A percentile compares a stretch with the other conserved stretches of the same genome.
phyloP scores from a whole-genome alignment of 2,329 filamentous ascomycete genomes.

The Scedosporium minutisporum region DNA sequence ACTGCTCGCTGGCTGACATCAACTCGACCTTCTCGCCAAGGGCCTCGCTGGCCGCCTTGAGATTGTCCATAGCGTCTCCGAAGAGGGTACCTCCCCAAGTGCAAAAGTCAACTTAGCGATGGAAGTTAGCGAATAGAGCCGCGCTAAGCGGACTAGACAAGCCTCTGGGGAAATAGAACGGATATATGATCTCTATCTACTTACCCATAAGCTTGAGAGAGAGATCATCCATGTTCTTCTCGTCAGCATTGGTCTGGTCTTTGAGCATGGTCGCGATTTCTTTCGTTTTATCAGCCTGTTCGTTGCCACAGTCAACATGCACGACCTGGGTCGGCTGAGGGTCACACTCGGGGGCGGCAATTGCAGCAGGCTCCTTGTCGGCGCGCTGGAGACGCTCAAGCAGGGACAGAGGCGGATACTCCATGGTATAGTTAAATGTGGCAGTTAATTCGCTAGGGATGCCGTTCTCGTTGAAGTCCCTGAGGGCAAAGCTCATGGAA shows the following conservation, averaged over 20 bases:
- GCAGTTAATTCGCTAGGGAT: background rate
- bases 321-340: background rate
- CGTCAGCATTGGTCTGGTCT: background rate
- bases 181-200: background rate
- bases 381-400: background rate
- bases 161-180: background rate
- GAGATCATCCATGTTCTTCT: background rate
- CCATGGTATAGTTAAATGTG: background rate
- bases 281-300: background rate
- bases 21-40: slow-evolving; percentile 3
- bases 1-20: slow-evolving; percentile 3
- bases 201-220: background rate
- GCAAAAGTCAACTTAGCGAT: slow-evolving; percentile 19
- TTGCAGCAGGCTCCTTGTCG: background rate
- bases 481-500: too few relatives aligned
- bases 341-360: background rate
- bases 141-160: background rate
- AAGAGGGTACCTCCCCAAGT: slow-evolving; percentile 30
- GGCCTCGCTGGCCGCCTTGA: slow-evolving; percentile 3
- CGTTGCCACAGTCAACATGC: background rate
- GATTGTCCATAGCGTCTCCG: slow-evolving; percentile 23
- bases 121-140: background rate
- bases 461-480: background rate
- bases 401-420: background rate
- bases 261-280: slow-evolving; percentile 3